phyloP scores from a whole-genome alignment of 23 red algal species.

The Agarophyton chilense region DNA sequence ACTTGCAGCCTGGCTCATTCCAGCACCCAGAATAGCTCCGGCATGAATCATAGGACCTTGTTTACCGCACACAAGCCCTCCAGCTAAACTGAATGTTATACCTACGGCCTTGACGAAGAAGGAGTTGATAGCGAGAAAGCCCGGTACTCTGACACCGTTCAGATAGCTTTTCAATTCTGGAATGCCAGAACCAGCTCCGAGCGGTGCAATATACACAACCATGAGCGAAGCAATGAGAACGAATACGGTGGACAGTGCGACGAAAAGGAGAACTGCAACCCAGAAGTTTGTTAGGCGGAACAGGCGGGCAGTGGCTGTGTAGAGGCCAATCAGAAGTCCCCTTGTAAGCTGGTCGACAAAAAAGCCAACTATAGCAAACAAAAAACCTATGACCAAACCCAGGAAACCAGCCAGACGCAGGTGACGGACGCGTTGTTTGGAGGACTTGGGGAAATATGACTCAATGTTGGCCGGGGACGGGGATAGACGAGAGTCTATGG shows the following conservation, averaged over 20 bases:
- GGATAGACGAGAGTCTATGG: slow-evolving; percentile 67
- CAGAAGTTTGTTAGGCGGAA: slow-evolving; percentile 12
- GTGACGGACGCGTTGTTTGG: slow-evolving; percentile 32
- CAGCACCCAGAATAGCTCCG: slow-evolving; percentile 75
- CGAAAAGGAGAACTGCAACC: slow-evolving; percentile 37
- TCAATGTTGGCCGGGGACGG: slow-evolving; percentile 60
- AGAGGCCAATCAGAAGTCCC: slow-evolving; percentile 32
- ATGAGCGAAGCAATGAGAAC: slow-evolving; percentile 41
- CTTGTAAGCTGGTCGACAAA: slow-evolving; percentile 50
- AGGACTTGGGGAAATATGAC: slow-evolving; percentile 35
- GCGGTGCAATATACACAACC: slow-evolving; percentile 77
- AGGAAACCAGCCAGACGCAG: slow-evolving; percentile 33
- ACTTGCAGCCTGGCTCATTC: slow-evolving; percentile 70
- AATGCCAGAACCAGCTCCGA: slow-evolving; percentile 79
- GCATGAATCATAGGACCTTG: slow-evolving; percentile 85
- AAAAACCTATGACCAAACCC: slow-evolving; percentile 32
- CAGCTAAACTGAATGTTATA: slow-evolving; percentile 53
- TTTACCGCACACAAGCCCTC: slow-evolving; percentile 72
- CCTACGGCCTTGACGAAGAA: slow-evolving; percentile 81
- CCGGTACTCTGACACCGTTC: slow-evolving; percentile 82
- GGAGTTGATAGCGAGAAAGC: slow-evolving; percentile 72
- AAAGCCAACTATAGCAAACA: slow-evolving; percentile 48
- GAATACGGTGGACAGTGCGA: slow-evolving; percentile 36
- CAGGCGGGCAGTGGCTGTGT: slow-evolving; percentile 23
- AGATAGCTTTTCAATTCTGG: slow-evolving; percentile 85